Evolutionary conservation across 768 basidiomycete genomes (phyloP).

Genomic region (Strobilomyces dryophilus): DNA sequence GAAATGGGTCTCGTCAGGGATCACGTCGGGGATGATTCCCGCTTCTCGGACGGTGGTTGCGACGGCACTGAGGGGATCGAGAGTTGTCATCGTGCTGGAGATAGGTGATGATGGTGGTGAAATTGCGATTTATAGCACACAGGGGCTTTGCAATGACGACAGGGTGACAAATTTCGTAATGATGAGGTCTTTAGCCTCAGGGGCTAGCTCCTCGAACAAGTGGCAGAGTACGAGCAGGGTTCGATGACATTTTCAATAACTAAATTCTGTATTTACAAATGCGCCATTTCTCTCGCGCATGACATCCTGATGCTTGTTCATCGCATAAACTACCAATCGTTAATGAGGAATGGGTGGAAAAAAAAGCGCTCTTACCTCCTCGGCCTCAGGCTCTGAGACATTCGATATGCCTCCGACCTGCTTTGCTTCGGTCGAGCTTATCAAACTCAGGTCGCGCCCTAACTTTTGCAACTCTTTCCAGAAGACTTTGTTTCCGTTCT

Average conservation of each 20-base stretch:
- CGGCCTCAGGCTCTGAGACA: slow-evolving; percentile 51
- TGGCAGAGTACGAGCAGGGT: background rate
- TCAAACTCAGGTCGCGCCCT: slow-evolving; percentile 57
- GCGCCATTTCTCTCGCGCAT: background rate
- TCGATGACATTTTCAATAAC: no score
- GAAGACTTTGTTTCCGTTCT: slow-evolving; percentile 62
- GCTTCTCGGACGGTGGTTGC: slow-evolving; percentile 10
- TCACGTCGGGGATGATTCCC: slow-evolving; percentile 30
- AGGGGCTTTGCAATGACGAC: slow-evolving; percentile 12
- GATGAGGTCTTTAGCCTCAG: background rate
- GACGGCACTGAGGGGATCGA: slow-evolving; percentile 27
- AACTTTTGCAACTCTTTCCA: slow-evolving; percentile 54
- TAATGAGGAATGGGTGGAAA: background rate
- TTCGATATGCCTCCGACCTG: slow-evolving; percentile 53
- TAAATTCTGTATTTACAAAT: no score
- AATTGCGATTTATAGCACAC: background rate
- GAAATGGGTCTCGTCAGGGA: slow-evolving; percentile 23
- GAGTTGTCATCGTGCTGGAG: slow-evolving; percentile 15
- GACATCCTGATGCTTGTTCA: slow-evolving; percentile 5
- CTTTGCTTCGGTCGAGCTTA: slow-evolving; percentile 58
- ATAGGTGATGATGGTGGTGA: background rate
- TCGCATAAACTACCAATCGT: slow-evolving; percentile 21
- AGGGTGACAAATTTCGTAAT: background rate
- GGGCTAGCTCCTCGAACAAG: no score
- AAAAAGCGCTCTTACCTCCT: slow-evolving; percentile 40